Evolutionary conservation across 169 alveolate species (phyloP).

Genomic region (Eimeria sp.): DNA sequence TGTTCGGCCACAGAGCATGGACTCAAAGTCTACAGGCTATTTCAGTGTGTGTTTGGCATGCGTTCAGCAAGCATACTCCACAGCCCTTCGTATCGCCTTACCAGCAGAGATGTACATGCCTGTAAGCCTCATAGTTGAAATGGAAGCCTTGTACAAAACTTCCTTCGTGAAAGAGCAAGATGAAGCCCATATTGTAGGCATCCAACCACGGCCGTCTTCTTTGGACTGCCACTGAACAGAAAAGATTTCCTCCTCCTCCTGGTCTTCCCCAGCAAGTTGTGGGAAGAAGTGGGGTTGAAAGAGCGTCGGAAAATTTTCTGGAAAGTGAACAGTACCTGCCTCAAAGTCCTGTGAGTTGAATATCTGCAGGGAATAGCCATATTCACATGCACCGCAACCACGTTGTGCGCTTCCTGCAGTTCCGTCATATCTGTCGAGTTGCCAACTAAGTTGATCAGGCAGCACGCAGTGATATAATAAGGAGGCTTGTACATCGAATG

Average conservation of each 20-base stretch:
- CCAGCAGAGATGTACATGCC: constrained; percentile 45
- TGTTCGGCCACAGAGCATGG: not conserved
- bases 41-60: not conserved
- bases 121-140: not conserved
- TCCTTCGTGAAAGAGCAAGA: not conserved
- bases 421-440: not conserved
- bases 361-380: not conserved
- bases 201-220: constrained; percentile 44
- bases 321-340: not conserved
- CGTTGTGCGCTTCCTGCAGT: not conserved
- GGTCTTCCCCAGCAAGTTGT: constrained; percentile 11
- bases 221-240: constrained; percentile 46
- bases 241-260: not conserved
- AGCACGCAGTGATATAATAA: not conserved
- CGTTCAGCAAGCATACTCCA: not conserved
- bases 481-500: not conserved
- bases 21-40: not conserved
- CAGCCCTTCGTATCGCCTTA: not conserved
- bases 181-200: constrained; percentile 33
- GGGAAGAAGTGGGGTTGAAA: constrained; percentile 53
- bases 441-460: not conserved
- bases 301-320: constrained; percentile 20
- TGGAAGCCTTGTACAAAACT: not conserved
- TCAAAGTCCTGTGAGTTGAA: constrained; percentile 26
- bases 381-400: not conserved